These are phyloP conservation scores for Aspergillus floridensis DNA, from an alignment of 2,329 filamentous ascomycete genomes.

Conservation along the genomic window DNA sequence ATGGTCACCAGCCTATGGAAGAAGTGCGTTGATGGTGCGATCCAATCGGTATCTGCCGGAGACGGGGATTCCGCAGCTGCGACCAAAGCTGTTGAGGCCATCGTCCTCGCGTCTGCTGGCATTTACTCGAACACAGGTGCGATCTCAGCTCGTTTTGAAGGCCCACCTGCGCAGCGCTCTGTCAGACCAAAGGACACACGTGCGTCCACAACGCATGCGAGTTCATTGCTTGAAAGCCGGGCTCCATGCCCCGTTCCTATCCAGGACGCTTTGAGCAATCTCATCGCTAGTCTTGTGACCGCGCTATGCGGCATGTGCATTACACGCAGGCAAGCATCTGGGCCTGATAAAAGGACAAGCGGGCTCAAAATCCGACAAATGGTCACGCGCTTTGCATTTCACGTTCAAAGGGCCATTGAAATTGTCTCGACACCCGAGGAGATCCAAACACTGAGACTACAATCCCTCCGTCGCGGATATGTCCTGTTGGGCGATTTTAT, in stretches of 20 bases:
- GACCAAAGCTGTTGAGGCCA: constrained; percentile 31
- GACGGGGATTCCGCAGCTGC: constrained; percentile 34
- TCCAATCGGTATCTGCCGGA: constrained; percentile 36
- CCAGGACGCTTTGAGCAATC: constrained; percentile 38
- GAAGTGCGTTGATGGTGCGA: constrained; percentile 35
- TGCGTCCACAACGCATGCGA: constrained; percentile 14
- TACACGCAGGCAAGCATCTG: constrained; percentile 27
- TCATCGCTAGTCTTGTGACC: constrained; percentile 34
- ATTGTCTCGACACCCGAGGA: constrained; percentile 4
- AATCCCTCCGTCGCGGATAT: constrained; percentile 33
- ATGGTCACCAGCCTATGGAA: constrained; percentile 41
- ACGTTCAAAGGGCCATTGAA: constrained; percentile 25
- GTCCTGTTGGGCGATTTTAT: constrained; percentile 32
- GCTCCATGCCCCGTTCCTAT: constrained; percentile 32
- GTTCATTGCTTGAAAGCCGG: constrained; percentile 4
- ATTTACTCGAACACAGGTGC: constrained; percentile 7
- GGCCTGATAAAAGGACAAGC: constrained; percentile 10
- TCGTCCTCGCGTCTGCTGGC: constrained; percentile 31
- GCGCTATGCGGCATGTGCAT: constrained; percentile 40
- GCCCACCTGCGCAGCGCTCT: not conserved
- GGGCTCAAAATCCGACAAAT: constrained; percentile 27
- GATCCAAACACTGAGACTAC: constrained; percentile 17
- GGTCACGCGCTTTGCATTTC: constrained; percentile 23
- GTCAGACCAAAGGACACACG: constrained; percentile 17
- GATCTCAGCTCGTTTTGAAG: not conserved